A percentile compares a stretch with the other conserved stretches of the same genome.
Conservation (phyloP, 2,329 filamentous ascomycete genomes). For the Pestalotiopsis fici region DNA sequence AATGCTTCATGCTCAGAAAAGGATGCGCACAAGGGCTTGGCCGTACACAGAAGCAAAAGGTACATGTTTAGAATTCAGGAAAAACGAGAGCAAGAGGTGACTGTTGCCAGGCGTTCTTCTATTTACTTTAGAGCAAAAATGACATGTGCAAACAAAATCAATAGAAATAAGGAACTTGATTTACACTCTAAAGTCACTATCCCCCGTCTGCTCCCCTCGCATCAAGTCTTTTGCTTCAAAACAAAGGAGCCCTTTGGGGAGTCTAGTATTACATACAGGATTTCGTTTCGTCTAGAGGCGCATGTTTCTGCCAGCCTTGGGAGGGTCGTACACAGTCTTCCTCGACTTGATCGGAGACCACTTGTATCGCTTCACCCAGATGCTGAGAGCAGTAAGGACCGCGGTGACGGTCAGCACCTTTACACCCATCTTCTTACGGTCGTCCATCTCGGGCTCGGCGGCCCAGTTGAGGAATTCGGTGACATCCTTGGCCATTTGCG, state of each 20-base stretch:
- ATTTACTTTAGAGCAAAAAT: not conserved
- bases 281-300: constrained; percentile 41
- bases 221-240: constrained; percentile 23
- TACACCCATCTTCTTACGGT: constrained; percentile 99
- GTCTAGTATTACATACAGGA: constrained; percentile 33
- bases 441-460: constrained; percentile 98
- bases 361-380: constrained; percentile 99
- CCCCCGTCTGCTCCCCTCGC: constrained; percentile 28
- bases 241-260: constrained; percentile 30
- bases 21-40: too few species aligned
- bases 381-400: constrained; percentile 79
- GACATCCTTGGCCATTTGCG: constrained; percentile 99
- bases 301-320: constrained; percentile 51
- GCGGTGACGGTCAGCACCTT: constrained; percentile 85
- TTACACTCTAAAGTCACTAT: constrained; percentile 40
- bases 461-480: constrained; percentile 99
- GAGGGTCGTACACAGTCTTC: constrained; percentile 87
- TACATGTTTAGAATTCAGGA: not conserved
- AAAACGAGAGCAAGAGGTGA: not conserved
- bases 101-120: not conserved
- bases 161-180: constrained; percentile 34
- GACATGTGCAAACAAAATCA: not conserved
- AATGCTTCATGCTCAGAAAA: too few species aligned
- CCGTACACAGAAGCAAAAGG: not conserved
- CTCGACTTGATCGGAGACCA: constrained; percentile 95